phyloP scores from a whole-genome alignment of 768 basidiomycete species.

The Russula emetica region DNA sequence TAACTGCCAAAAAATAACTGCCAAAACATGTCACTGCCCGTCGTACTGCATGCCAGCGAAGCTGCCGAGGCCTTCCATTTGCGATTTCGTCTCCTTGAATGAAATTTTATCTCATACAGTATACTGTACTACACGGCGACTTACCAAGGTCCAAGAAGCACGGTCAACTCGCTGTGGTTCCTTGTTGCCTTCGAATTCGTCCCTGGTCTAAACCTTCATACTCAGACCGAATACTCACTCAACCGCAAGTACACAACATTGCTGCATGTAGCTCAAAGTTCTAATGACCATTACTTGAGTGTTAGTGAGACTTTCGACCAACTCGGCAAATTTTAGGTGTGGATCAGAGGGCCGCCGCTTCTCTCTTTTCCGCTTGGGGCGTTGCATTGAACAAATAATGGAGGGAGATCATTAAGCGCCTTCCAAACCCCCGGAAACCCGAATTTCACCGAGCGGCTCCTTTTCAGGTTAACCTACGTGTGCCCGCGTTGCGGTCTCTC shows the following conservation, averaged over 20 bases:
- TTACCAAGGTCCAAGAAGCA: too few relatives aligned
- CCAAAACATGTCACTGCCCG: not conserved
- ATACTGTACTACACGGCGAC: too few relatives aligned
- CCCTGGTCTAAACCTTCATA: too few relatives aligned
- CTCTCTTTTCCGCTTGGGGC: constrained; percentile 6
- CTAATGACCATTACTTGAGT: not conserved
- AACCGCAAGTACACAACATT: too few relatives aligned
- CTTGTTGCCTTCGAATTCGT: too few relatives aligned
- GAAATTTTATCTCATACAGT: too few relatives aligned
- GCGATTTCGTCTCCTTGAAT: too few relatives aligned
- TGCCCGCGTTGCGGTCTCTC: not conserved
- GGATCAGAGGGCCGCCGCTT: not conserved
- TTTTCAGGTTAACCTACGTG: not conserved
- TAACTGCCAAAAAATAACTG: too few relatives aligned
- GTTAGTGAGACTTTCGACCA: not conserved
- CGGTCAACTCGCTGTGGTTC: too few relatives aligned
- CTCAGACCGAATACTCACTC: too few relatives aligned
- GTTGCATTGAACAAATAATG: not conserved
- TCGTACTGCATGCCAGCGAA: not conserved
- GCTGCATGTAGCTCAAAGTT: not conserved
- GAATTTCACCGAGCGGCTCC: not conserved
- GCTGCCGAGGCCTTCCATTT: too few relatives aligned
- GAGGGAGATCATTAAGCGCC: not conserved
- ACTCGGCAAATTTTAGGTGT: not conserved
- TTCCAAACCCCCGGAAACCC: not conserved